Base-by-base conservation (phyloP, 306 rosid species). In the Myrica gale region DNA sequence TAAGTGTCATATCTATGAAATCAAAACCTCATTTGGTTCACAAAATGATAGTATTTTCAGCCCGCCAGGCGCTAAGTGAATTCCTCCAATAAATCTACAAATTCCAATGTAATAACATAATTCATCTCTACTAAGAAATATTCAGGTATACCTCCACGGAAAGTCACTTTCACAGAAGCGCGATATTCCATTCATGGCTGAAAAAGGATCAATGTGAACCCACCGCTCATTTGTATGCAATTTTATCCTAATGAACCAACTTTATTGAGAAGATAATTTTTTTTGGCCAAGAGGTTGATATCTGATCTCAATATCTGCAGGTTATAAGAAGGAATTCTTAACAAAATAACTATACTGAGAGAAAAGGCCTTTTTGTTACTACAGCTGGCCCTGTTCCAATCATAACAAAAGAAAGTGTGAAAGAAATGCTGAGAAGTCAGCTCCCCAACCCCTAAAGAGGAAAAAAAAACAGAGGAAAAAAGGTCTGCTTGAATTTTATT, bases 171-270 rank as follows among this genome's bases (percentile, higher is more conserved):
- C 97, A 80, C 93, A 89, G 72, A 94, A 94, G 84, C 88, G 97
- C 73, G 98, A 94, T 82, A 94, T 92, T 71, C 97, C 98, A 80
- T 87, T 94, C 97, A 94, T 94, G 80, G 98, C 96, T 60, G 98
- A 94, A 85, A 82, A 94, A n/a, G 97, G 81, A 83, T 94, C 98
- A 82, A 94, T 92, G 77, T 92, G 97, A 75, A 94, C 91, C 93
- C 86, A 87, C 57, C 62, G 87, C 79, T 89, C 93, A 67, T 72
- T 69, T 42, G 87, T 76, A 68, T 26, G 32, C 32, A 26, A 26
- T 26, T 26, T 26, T 26, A 26, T 26, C 32, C 32, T 26, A 26
- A 26, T 26, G 1, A 26, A 26, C 32, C 32, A 26, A 26, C 32
- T 26, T 26, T 26, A 26, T 26, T 1, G 32, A 1, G 32, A 26